Evolutionary conservation across 768 basidiomycete genomes (phyloP).

Genomic region (Agaricus blazei): DNA sequence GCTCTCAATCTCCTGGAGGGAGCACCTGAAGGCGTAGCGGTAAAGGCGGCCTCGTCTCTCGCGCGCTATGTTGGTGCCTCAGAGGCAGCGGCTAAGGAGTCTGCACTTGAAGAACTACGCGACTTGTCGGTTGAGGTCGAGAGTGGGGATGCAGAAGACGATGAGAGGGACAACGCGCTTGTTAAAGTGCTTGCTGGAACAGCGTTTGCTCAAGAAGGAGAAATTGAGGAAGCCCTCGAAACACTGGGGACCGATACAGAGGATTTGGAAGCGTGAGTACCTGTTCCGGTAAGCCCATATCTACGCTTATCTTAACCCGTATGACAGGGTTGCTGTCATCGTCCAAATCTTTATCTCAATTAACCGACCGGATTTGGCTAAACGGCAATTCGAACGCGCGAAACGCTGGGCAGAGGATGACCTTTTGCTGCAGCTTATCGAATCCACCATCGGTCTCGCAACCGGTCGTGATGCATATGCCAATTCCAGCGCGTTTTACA

Average conservation of each 20-base stretch:
- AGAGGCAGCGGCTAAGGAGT: slow-evolving; percentile 42
- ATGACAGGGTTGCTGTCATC: slow-evolving; percentile 66
- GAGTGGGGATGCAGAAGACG: slow-evolving; percentile 64
- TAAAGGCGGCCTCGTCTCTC: slow-evolving; percentile 69
- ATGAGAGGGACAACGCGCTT: slow-evolving; percentile 63
- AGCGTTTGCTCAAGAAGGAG: slow-evolving; percentile 78
- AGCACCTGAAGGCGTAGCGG: slow-evolving; percentile 56
- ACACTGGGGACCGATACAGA: slow-evolving; percentile 72
- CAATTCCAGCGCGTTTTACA: slow-evolving; percentile 60
- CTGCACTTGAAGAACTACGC: slow-evolving; percentile 73
- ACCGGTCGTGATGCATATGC: slow-evolving; percentile 69
- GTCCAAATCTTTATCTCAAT: slow-evolving; percentile 91
- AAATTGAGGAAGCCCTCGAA: slow-evolving; percentile 90
- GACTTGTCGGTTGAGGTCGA: slow-evolving; percentile 87
- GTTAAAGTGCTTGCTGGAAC: slow-evolving; percentile 84
- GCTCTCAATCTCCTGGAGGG: slow-evolving; percentile 53
- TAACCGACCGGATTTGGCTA: slow-evolving; percentile 80
- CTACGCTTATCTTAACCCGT: slow-evolving; percentile 3
- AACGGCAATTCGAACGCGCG: slow-evolving; percentile 77
- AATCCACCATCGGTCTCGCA: slow-evolving; percentile 73
- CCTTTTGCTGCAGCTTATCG: slow-evolving; percentile 83
- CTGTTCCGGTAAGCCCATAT: neutral
- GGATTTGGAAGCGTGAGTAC: slow-evolving; percentile 82
- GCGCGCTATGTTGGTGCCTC: slow-evolving; percentile 58
- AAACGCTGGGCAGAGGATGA: slow-evolving; percentile 89